Evolutionary conservation across 495 filamentous ascomycete genomes (phyloP).

Genomic region (Bacidia rubella): DNA sequence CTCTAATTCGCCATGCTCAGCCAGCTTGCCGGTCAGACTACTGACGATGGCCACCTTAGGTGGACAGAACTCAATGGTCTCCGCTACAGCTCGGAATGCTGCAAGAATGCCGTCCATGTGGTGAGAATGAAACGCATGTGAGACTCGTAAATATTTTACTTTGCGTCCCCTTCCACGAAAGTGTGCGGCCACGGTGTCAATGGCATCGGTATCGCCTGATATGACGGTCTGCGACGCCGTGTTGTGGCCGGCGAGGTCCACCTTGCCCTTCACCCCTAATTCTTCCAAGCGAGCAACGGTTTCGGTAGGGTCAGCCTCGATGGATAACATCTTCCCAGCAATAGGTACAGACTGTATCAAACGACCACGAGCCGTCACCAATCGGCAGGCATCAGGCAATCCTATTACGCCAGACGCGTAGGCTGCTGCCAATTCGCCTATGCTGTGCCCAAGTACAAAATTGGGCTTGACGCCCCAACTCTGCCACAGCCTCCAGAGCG

Average conservation of each 20-base stretch:
- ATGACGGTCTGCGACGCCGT: constrained; percentile 20
- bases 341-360: constrained; percentile 19
- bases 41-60: constrained; percentile 18
- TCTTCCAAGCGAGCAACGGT: constrained; percentile 7
- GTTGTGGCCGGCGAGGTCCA: constrained; percentile 18
- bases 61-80: constrained; percentile 17
- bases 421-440: constrained; percentile 21
- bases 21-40: constrained; percentile 20
- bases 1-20: constrained; percentile 16
- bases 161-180: constrained; percentile 16
- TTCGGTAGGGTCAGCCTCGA: constrained; percentile 15
- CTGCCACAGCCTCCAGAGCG: not conserved
- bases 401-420: constrained; percentile 15
- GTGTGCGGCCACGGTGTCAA: constrained; percentile 9
- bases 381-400: constrained; percentile 16
- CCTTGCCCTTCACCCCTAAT: constrained; percentile 10
- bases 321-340: constrained; percentile 15
- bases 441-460: constrained; percentile 20
- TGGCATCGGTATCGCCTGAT: constrained; percentile 18
- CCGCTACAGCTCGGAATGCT: constrained; percentile 16
- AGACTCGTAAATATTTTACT: constrained; percentile 11
- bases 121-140: constrained; percentile 22
- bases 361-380: constrained; percentile 20
- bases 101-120: constrained; percentile 20
- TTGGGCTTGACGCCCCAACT: constrained; percentile 11